Base-by-base conservation (phyloP, 2,329 filamentous ascomycete genomes). In the Huntiella abstrusa region DNA sequence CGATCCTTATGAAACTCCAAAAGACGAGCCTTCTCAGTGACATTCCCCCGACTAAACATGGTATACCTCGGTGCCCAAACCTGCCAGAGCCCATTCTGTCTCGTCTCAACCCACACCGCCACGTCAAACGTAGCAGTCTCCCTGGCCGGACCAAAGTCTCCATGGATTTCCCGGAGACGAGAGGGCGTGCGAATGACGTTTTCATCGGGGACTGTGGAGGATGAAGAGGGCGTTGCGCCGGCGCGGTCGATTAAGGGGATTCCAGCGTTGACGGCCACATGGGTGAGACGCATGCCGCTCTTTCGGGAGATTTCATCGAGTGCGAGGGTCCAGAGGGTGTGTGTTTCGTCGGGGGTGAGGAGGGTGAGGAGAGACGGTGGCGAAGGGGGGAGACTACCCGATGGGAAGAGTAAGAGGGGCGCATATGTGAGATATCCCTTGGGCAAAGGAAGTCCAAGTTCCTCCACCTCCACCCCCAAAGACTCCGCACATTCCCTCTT, bases 1-100 rank as follows among this genome's bases (percentile, higher is more conserved):
- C 15, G 17, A 3, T 39, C 37, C 33, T 50, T 33, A 49, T 63
- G 62, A 53, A 77, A 77, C 0, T 56, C 58, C 4, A 93, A 61
- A 1, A 95, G 62, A 10, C 88, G 68, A 0, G 81, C 77, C 59
- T 95, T 96, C 62, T 96, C 88, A 43, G 77, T 81, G 49, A 95
- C 68, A 60, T 95, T 96, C 3, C 88, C 87, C 1, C 86, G 73
- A 51, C 80, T 86, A 59, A 96, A 96, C 87, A 95, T 95, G 19
- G 86, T 93, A 68, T 85, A 87, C 1, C 78, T 63, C 11, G 88
- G 88, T 1, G 86, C 82, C 87, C 87, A 96, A 2, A 72, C 78
- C 63, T 96, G 88, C 33, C 66, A 62, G 49, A 96, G 81, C 2
- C 80, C 81, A 56, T 85, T 83, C 58, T 94, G 86, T 45, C 70